These are phyloP conservation scores for Clavispora carvajalis DNA, from an alignment of 805 yeast genomes.

Conservation along the genomic window DNA sequence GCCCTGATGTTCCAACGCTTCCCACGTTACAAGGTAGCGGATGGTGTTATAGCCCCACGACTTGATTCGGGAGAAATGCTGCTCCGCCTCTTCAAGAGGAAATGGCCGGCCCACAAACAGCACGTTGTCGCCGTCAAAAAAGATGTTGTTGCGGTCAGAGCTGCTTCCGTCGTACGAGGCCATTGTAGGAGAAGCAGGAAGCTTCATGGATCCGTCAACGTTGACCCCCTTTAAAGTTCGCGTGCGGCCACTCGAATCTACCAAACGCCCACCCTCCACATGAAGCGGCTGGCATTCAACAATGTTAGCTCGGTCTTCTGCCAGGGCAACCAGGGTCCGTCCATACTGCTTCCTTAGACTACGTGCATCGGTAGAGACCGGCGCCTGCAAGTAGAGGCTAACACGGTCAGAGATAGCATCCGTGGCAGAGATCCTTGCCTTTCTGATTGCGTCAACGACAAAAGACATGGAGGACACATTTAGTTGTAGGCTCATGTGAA, in stretches of 20 bases:
- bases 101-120: conserved; percentile 84
- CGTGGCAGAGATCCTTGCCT: conserved; percentile 13
- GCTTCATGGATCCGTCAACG: conserved; percentile 67
- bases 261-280: conserved; percentile 54
- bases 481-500: not conserved
- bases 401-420: conserved; percentile 29
- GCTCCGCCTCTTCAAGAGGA: conserved; percentile 64
- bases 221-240: conserved; percentile 75
- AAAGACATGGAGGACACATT: not conserved
- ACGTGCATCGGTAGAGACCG: conserved; percentile 23
- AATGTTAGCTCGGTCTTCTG: conserved; percentile 6
- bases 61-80: conserved; percentile 65
- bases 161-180: conserved; percentile 38
- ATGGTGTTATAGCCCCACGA: conserved; percentile 78
- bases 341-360: conserved; percentile 23
- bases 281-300: conserved; percentile 19
- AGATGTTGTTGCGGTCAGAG: conserved; percentile 35
- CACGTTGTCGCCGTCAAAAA: conserved; percentile 66
- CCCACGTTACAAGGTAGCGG: conserved; percentile 82
- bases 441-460: not conserved
- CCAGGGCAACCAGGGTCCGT: conserved; percentile 3
- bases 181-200: conserved; percentile 55
- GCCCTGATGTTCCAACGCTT: conserved; percentile 83
- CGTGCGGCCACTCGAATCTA: conserved; percentile 52
- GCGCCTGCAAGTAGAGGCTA: conserved; percentile 23